These are phyloP conservation scores for Baeospora myosura DNA, from an alignment of 1,284 basidiomycete genomes.

Conservation along the genomic window DNA sequence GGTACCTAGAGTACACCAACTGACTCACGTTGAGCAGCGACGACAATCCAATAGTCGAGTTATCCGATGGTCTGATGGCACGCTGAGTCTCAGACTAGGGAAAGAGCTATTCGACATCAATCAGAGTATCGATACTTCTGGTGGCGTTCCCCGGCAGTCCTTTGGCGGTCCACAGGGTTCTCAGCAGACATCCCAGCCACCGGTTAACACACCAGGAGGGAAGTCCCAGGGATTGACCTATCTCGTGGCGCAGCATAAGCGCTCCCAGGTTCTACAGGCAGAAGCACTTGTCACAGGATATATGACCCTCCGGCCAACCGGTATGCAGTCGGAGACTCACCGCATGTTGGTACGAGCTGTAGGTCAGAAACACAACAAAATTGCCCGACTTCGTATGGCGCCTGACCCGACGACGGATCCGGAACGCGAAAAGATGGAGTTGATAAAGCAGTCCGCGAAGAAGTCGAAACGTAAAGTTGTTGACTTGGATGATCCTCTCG, in stretches of 20 bases:
- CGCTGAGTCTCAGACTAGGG: conserved; percentile 79
- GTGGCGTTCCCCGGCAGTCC: conserved; percentile 45
- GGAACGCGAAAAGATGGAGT: conserved; percentile 64
- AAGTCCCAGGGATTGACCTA: conserved; percentile 75
- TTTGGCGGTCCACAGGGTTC: conserved; percentile 35
- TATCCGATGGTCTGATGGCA: conserved; percentile 89
- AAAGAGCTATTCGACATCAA: conserved; percentile 88
- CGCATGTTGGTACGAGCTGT: conserved; percentile 82
- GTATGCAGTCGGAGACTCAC: conserved; percentile 87
- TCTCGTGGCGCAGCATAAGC: conserved; percentile 85
- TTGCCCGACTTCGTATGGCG: conserved; percentile 68
- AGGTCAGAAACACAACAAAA: conserved; percentile 76
- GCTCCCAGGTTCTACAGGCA: conserved; percentile 77
- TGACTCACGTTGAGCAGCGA: conserved; percentile 31
- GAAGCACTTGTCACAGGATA: conserved; percentile 79
- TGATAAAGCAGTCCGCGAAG: conserved; percentile 56
- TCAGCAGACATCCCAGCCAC: conserved; percentile 29
- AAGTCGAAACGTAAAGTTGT: conserved; percentile 48
- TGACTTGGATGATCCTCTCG: conserved; percentile 39
- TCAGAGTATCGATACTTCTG: conserved; percentile 67
- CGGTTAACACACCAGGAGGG: conserved; percentile 15
- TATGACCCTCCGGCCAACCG: conserved; percentile 79
- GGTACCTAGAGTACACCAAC: conserved; percentile 3
- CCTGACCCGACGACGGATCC: conserved; percentile 68
- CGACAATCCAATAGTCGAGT: conserved; percentile 84